Base-by-base conservation (phyloP, 1,284 basidiomycete species). In the Apiotrichum veenhuisii region DNA sequence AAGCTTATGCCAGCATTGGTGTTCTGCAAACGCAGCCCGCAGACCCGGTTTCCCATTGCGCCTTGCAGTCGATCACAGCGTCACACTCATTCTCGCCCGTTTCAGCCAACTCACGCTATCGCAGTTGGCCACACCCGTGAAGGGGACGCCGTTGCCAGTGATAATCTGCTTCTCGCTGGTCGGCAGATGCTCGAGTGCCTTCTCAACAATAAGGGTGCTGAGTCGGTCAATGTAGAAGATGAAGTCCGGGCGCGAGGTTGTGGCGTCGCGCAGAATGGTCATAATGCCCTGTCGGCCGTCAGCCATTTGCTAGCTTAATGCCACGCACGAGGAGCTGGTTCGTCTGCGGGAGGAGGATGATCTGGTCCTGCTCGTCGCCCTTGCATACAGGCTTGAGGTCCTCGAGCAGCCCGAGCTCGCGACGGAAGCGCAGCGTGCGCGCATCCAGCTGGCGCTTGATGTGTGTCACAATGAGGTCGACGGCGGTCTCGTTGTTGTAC, bases 381-480 rank as follows among this genome's bases (percentile, higher is more conserved):
- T 69, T 65, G 41, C 37, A 25, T 5, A 57, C 59, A 11, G 55
- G 54, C 23, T 49, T 45, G 42, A 22, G 40, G 14, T 67, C 66
- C 20, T 64, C 59, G 33, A 64, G 52, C 30, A 62, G 62, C 8
- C 64, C 72, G 67, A 94, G 83, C 65, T 85, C 83, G 61, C 83
- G 81, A n/a, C 91, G 80, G 71, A 95, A 87, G 46, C 82, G 81
- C 27, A 85, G 82, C 2, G 86, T 82, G 4, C 92, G 84, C 52
- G 89, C 86, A 52, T 86, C 83, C 25, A 98, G 82, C 74, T 97
- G 87, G 1, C 87, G 83, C 50, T 87, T 84, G 61, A 98, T 85
- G 71, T 98, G 95, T 1, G 91, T 92, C 23, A 88, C 86, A 55
- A 98, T 92, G 22, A 98, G 81, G 54, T 96, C 92, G 58, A 97